These are phyloP conservation scores for Hypoxylon trugodes DNA, from an alignment of 495 filamentous ascomycete genomes.

Conservation along the genomic window DNA sequence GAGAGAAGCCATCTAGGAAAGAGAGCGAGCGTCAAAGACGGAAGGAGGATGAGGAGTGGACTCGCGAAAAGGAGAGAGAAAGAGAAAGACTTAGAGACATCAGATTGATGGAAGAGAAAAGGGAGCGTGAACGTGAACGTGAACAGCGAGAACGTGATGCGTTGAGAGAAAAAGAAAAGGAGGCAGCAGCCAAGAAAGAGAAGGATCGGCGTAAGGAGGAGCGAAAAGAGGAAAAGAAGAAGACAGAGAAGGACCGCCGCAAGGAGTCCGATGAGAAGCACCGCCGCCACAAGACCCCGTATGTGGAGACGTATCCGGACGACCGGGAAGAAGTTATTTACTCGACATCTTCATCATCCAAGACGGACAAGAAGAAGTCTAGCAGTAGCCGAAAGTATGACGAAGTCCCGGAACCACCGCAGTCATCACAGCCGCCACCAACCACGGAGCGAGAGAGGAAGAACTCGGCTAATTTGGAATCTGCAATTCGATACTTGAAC, in stretches of 20 bases:
- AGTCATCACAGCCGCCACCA: conserved; percentile 16
- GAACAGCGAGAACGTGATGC: conserved; percentile 35
- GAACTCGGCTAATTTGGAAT: conserved; percentile 37
- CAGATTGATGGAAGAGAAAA: conserved; percentile 34
- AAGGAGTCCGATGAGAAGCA: conserved; percentile 51
- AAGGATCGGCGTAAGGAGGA: conserved; percentile 37
- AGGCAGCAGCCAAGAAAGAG: conserved; percentile 35
- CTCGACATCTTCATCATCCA: conserved; percentile 34
- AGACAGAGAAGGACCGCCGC: conserved; percentile 46
- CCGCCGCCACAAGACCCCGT: conserved; percentile 44
- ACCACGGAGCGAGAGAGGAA: conserved; percentile 41
- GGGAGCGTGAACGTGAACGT: conserved; percentile 33
- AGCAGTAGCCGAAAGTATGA: conserved; percentile 50
- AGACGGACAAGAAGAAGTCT: conserved; percentile 53
- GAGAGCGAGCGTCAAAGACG: conserved; percentile 51
- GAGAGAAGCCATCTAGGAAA: conserved; percentile 49
- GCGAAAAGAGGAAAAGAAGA: conserved; percentile 46
- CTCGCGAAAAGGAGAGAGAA: conserved; percentile 35
- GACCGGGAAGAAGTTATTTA: conserved; percentile 41
- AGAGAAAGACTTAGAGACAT: conserved; percentile 32
- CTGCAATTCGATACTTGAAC: conserved; percentile 39
- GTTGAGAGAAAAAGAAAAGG: conserved; percentile 41
- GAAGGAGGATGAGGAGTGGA: conserved; percentile 49
- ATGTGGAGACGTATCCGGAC: conserved; percentile 45
- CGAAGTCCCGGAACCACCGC: conserved; percentile 35